Evolutionary conservation across 345 rosid species (phyloP).

Genomic region (Clarkia xantiana): DNA sequence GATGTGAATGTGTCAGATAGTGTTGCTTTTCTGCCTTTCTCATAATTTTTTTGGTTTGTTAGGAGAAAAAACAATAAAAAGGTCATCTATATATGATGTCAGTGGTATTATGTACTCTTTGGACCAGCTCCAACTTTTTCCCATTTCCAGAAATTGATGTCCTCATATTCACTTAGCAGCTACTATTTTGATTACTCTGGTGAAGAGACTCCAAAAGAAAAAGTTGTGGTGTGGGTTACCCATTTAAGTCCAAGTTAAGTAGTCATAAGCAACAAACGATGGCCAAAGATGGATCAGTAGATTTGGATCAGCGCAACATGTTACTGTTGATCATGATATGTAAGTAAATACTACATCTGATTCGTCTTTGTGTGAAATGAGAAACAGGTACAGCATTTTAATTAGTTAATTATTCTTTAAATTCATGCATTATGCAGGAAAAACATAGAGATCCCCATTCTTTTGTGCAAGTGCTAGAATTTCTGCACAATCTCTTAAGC

Average conservation of each 20-base stretch:
- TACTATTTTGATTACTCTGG: conserved; percentile 30
- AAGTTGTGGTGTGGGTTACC: conserved; percentile 55
- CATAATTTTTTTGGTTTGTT: too few species aligned
- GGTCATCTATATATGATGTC: too few species aligned
- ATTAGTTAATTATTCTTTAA: conserved; percentile 2
- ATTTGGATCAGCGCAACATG: conserved; percentile 59
- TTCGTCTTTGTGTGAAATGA: too few species aligned
- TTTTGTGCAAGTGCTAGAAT: conserved; percentile 70
- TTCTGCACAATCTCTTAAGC: conserved; percentile 44
- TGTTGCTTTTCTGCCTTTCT: too few species aligned
- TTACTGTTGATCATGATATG: conserved; percentile 81
- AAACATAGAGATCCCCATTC: conserved; percentile 69
- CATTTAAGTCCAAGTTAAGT: conserved; percentile 75
- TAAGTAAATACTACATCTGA: conserved; percentile 17
- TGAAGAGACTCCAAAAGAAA: conserved; percentile 21
- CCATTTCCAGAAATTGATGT: conserved; percentile 39
- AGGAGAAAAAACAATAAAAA: too few species aligned
- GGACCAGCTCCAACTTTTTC: conserved; percentile 80
- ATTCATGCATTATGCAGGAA: conserved; percentile 31
- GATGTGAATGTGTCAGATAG: too few species aligned
- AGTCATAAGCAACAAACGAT: conserved; percentile 31
- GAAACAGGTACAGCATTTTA: neutral
- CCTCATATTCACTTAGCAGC: conserved; percentile 28
- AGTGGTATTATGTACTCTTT: conserved; percentile 56
- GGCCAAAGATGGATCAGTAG: conserved; percentile 75